phyloP scores from a whole-genome alignment of 768 basidiomycete species.

The Trametes cinnabarina region DNA sequence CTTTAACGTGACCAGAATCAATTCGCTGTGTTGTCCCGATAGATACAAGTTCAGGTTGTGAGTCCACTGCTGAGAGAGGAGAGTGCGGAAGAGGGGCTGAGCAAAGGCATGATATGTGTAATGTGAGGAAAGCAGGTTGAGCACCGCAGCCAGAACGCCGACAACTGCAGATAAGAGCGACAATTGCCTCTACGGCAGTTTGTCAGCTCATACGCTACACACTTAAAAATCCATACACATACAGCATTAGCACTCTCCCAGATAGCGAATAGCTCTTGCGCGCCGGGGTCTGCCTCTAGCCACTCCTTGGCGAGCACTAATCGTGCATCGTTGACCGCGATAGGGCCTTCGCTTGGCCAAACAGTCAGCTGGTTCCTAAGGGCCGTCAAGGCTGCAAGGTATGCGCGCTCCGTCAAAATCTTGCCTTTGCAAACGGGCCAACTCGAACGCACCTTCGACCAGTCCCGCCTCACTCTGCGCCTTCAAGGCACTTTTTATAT shows the following conservation, averaged over 20 bases:
- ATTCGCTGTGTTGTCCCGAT: conserved; percentile 58
- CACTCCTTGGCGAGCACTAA: conserved; percentile 59
- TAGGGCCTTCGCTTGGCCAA: conserved; percentile 43
- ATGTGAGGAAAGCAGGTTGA: conserved; percentile 64
- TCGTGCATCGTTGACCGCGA: conserved; percentile 58
- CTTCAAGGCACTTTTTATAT: conserved; percentile 14
- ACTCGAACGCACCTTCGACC: conserved; percentile 11
- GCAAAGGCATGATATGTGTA: conserved; percentile 67
- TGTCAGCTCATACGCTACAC: neutral
- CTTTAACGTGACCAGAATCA: conserved; percentile 64
- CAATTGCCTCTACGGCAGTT: conserved; percentile 42
- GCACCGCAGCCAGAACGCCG: conserved; percentile 55
- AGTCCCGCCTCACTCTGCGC: conserved; percentile 18
- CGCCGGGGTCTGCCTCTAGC: conserved; percentile 56
- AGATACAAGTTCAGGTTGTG: conserved; percentile 63
- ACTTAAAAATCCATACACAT: conserved; percentile 20
- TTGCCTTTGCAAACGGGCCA: neutral
- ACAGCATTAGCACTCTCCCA: conserved; percentile 60
- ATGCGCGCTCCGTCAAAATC: neutral
- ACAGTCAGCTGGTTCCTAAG: conserved; percentile 65
- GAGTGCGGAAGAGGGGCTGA: conserved; percentile 55
- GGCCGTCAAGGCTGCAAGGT: conserved; percentile 41
- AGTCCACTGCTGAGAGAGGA: conserved; percentile 56
- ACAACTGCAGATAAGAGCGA: conserved; percentile 44
- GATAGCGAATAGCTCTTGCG: conserved; percentile 57